Percentiles rank a stretch among this genome's conserved stretches.
phyloP scores from a whole-genome alignment of 1,139 yeast genomes.

The Saccharomycopsis hybrid region DNA sequence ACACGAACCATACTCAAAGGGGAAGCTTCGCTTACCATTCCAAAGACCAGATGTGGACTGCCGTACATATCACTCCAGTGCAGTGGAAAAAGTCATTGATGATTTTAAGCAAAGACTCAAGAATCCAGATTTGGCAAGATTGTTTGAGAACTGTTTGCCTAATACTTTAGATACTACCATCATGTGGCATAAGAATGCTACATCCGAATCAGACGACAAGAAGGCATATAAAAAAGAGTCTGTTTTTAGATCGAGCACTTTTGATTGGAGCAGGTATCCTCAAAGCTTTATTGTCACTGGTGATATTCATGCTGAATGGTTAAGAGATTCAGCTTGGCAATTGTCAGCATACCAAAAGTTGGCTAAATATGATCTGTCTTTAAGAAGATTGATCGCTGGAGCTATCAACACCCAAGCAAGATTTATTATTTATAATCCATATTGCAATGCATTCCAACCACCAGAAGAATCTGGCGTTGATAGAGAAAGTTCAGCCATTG shows the following conservation, averaged over 20 bases:
- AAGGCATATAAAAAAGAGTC: slow-evolving; percentile 5
- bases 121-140: slow-evolving; percentile 62
- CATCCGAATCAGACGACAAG: neutral
- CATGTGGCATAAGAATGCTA: neutral
- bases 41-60: slow-evolving; percentile 73
- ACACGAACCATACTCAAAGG: slow-evolving; percentile 48
- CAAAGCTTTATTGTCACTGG: slow-evolving; percentile 77
- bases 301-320: slow-evolving; percentile 86
- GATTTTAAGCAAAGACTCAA: slow-evolving; percentile 45
- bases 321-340: slow-evolving; percentile 82
- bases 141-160: slow-evolving; percentile 80
- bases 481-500: slow-evolving; percentile 52
- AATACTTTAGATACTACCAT: slow-evolving; percentile 86
- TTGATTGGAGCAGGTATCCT: neutral
- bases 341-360: slow-evolving; percentile 69
- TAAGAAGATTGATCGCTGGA: slow-evolving; percentile 56
- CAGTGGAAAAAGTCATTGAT: slow-evolving; percentile 56
- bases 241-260: neutral
- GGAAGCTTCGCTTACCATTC: slow-evolving; percentile 48
- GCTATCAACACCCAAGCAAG: slow-evolving; percentile 76
- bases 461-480: slow-evolving; percentile 56
- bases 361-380: slow-evolving; percentile 41
- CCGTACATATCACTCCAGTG: slow-evolving; percentile 62
- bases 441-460: slow-evolving; percentile 89
- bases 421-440: slow-evolving; percentile 57